phyloP scores from a whole-genome alignment of 2,329 filamentous ascomycete species.

The Dothistroma pini region DNA sequence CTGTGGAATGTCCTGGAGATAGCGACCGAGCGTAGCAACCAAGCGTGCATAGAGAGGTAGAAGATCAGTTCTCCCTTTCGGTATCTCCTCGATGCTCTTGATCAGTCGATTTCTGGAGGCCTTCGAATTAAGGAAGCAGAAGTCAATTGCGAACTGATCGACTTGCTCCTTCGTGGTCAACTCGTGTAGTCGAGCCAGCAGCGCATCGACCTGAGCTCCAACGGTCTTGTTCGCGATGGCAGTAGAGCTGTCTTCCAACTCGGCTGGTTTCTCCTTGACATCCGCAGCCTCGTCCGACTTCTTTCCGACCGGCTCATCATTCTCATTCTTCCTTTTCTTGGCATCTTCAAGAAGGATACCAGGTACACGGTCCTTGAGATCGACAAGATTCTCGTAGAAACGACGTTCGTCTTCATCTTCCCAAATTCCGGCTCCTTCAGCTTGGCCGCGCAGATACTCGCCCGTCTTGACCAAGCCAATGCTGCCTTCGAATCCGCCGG shows the following conservation, averaged over 20 bases:
- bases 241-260: slow-evolving; percentile 79
- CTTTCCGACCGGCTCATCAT: slow-evolving; percentile 78
- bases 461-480: slow-evolving; percentile 93
- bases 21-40: slow-evolving; percentile 86
- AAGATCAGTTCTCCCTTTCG: slow-evolving; percentile 88
- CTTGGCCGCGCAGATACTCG: slow-evolving; percentile 85
- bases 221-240: slow-evolving; percentile 97
- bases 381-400: slow-evolving; percentile 96
- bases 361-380: slow-evolving; percentile 93
- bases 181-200: slow-evolving; percentile 84
- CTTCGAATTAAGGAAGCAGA: slow-evolving; percentile 98
- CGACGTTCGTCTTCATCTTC: slow-evolving; percentile 96
- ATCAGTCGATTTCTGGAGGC: slow-evolving; percentile 91
- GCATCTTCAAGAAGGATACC: slow-evolving; percentile 88
- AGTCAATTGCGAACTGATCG: slow-evolving; percentile 90
- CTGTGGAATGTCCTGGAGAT: slow-evolving; percentile 92
- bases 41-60: slow-evolving; percentile 89
- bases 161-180: slow-evolving; percentile 87
- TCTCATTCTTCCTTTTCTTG: slow-evolving; percentile 86
- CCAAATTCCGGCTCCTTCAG: slow-evolving; percentile 93
- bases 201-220: slow-evolving; percentile 89
- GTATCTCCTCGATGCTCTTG: slow-evolving; percentile 90
- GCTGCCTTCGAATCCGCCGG: slow-evolving; percentile 64
- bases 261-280: slow-evolving; percentile 52
- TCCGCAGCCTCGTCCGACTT: slow-evolving; percentile 55